Evolutionary conservation across 2,329 filamentous ascomycete genomes (phyloP).

Genomic region (Penicillium aurantiogriseum): DNA sequence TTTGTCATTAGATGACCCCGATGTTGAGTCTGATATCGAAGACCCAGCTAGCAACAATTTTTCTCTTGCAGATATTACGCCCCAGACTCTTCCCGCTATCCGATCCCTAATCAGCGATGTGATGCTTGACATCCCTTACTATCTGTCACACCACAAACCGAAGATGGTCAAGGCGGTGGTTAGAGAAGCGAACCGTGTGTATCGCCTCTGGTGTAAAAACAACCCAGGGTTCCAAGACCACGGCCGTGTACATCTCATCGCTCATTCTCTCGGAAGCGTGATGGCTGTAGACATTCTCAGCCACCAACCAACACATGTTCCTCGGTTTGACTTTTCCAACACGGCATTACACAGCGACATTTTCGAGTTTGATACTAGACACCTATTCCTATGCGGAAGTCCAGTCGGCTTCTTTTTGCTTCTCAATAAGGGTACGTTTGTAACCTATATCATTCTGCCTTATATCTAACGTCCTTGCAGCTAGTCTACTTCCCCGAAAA

Average conservation of each 20-base stretch:
- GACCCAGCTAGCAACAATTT: conserved; percentile 62
- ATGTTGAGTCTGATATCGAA: conserved; percentile 52
- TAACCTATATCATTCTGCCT: conserved; percentile 6
- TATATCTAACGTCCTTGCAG: conserved; percentile 33
- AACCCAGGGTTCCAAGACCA: conserved; percentile 79
- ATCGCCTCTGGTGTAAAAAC: conserved; percentile 88
- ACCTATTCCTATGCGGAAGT: conserved; percentile 85
- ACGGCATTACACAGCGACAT: conserved; percentile 50
- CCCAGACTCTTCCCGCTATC: conserved; percentile 84
- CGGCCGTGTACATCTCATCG: conserved; percentile 87
- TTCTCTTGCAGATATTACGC: conserved; percentile 84
- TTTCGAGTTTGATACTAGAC: conserved; percentile 90
- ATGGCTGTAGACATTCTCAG: conserved; percentile 93
- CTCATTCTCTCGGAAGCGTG: conserved; percentile 88
- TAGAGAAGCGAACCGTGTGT: conserved; percentile 91
- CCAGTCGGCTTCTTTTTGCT: conserved; percentile 91
- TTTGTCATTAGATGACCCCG: conserved; percentile 80
- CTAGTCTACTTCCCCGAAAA: conserved; percentile 69
- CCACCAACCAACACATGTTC: conserved; percentile 74
- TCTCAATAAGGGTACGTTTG: conserved; percentile 61
- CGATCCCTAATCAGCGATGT: conserved; percentile 93
- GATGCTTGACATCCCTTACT: conserved; percentile 98
- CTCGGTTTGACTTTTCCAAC: conserved; percentile 45
- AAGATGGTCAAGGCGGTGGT: conserved; percentile 92
- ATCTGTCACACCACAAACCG: conserved; percentile 91